These are phyloP conservation scores for Berkeleyomyces basicola DNA, from an alignment of 2,329 filamentous ascomycete genomes.

Conservation along the genomic window DNA sequence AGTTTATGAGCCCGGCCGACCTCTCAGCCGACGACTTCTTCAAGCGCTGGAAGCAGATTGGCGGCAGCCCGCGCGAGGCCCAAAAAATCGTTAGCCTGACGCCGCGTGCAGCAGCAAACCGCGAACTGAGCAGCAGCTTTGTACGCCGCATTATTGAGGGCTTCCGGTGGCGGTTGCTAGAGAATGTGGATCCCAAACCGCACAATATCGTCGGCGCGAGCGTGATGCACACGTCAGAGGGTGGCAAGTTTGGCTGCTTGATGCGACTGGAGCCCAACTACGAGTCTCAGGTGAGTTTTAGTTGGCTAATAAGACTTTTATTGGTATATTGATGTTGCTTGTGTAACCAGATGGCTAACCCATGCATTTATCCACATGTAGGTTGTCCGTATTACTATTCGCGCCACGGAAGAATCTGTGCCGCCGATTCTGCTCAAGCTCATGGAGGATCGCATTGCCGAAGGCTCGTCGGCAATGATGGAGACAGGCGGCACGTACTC, in stretches of 20 bases:
- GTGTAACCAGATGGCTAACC: constrained; percentile 15
- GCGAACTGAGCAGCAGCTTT: constrained; percentile 53
- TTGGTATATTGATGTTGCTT: not conserved
- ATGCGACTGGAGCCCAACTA: constrained; percentile 91
- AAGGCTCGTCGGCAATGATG: constrained; percentile 28
- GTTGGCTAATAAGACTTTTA: not conserved
- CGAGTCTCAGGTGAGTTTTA: constrained; percentile 57
- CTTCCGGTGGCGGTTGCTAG: constrained; percentile 77
- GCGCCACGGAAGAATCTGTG: constrained; percentile 82
- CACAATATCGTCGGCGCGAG: constrained; percentile 90
- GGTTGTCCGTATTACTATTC: constrained; percentile 92
- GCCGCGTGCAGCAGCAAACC: constrained; percentile 24
- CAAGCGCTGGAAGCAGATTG: constrained; percentile 98
- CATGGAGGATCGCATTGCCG: constrained; percentile 69
- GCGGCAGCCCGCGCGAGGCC: constrained; percentile 68
- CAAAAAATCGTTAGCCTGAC: constrained; percentile 68
- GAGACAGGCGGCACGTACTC: constrained; percentile 21
- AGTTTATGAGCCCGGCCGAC: constrained; percentile 90
- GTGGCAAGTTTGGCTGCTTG: constrained; percentile 86
- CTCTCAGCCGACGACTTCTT: constrained; percentile 88
- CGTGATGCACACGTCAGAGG: constrained; percentile 64
- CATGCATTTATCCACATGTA: constrained; percentile 23
- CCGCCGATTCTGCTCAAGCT: constrained; percentile 63
- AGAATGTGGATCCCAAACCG: constrained; percentile 74
- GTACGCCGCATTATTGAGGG: constrained; percentile 60